Evolutionary conservation across 768 basidiomycete genomes (phyloP).

Genomic region (Arthromyces matolae): DNA sequence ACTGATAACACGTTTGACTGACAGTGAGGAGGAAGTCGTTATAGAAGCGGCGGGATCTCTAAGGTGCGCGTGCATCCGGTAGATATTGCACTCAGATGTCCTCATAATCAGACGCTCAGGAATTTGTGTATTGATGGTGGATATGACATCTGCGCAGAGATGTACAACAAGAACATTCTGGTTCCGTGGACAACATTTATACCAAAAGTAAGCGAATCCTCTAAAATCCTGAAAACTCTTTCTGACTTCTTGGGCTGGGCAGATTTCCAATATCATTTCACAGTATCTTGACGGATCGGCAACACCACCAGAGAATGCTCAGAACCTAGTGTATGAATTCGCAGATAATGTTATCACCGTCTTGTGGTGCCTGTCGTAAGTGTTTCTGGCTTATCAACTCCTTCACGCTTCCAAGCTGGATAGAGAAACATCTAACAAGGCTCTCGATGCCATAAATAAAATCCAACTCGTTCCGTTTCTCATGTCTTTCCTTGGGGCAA

Average conservation of each 20-base stretch:
- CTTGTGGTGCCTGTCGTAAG: conserved; percentile 93
- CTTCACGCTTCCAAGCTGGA: conserved; percentile 23
- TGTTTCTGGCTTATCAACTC: conserved; percentile 14
- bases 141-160: conserved; percentile 91
- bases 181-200: conserved; percentile 71
- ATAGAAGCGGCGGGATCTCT: conserved; percentile 87
- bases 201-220: conserved; percentile 55
- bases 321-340: conserved; percentile 79
- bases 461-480: conserved; percentile 78
- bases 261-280: conserved; percentile 75
- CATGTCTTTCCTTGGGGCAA: conserved; percentile 81
- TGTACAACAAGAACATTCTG: conserved; percentile 94
- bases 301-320: conserved; percentile 62
- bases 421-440: conserved; percentile 92
- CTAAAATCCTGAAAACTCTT: neutral
- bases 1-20: conserved; percentile 82
- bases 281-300: conserved; percentile 61
- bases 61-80: conserved; percentile 47
- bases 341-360: conserved; percentile 91
- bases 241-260: neutral
- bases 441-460: conserved; percentile 80
- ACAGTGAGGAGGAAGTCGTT: conserved; percentile 86
- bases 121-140: conserved; percentile 95
- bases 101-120: conserved; percentile 36
- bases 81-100: neutral